phyloP scores from a whole-genome alignment of 208 protist species.

The Strigomonas culicis region DNA sequence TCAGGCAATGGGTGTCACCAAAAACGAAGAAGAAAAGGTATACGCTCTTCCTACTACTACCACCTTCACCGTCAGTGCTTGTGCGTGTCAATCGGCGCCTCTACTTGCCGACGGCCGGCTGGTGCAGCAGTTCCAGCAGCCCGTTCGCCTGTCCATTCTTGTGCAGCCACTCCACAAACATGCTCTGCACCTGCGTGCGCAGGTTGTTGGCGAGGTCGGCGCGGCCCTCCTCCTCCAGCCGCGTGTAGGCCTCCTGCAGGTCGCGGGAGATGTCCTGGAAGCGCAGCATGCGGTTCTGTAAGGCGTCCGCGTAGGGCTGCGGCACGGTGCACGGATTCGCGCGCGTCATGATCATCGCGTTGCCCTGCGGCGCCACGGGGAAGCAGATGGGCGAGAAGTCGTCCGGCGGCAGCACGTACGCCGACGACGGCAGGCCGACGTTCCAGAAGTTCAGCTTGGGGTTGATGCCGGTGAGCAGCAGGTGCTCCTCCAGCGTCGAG shows the following conservation, averaged over 20 bases:
- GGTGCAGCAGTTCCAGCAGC: slow-evolving; percentile 61
- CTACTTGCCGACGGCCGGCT: background rate
- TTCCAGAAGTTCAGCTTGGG: slow-evolving; percentile 89
- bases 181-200: slow-evolving; percentile 57
- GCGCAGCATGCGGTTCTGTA: slow-evolving; percentile 54
- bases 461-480: slow-evolving; percentile 74
- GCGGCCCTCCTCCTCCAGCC: slow-evolving; percentile 63
- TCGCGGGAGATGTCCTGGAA: slow-evolving; percentile 75
- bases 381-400: slow-evolving; percentile 81
- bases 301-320: slow-evolving; percentile 58
- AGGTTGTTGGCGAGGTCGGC: slow-evolving; percentile 69
- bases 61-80: no score
- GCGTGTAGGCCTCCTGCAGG: slow-evolving; percentile 55
- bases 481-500: slow-evolving; percentile 80
- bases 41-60: no score
- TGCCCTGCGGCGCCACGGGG: slow-evolving; percentile 52
- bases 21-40: slow-evolving; percentile 2
- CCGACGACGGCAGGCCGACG: slow-evolving; percentile 58
- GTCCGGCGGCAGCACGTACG: slow-evolving; percentile 68
- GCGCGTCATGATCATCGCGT: slow-evolving; percentile 57
- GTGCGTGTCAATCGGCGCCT: no score
- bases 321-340: slow-evolving; percentile 81
- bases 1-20: background rate
- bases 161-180: slow-evolving; percentile 87
- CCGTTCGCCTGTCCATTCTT: slow-evolving; percentile 71